Evolutionary conservation across 257 asterid genomes (phyloP), one percentile per base, ranked within the genome.

Genomic region (Nyctanthes arbortristis): DNA sequence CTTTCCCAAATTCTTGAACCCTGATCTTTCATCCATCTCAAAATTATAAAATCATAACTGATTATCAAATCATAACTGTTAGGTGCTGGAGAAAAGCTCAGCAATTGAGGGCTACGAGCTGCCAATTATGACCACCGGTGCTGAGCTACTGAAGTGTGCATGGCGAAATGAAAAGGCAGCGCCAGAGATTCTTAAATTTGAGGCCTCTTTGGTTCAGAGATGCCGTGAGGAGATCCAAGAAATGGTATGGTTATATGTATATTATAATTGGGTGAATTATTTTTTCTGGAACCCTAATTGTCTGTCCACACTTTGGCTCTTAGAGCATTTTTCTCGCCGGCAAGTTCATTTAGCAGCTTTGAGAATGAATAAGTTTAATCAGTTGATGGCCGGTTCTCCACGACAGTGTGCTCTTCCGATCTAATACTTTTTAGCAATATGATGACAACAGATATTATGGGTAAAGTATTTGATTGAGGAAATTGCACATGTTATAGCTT

Each of bases 121-220:
- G 28, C 56, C 88, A 75, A 65, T 85, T 72, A 76, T 85, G 62
- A 87, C 96, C 7, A 89, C 96, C 2, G 97, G 91, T 31, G 82
- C 91, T 2, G 94, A 88, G 84, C 89, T 89, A 58, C 67, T 93
- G 78, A 93, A 93, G 84, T 77, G 80, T 27, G 95, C 90, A 5
- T 91, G 97, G 97, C 82, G 91, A 76, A 93, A 89, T 69, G 97
- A 93, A 86, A 89, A 91, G 84, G 97, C 95, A 18, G 96, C 97
- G 33, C 97, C 96, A 18, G 91, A 93, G 83, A 87, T 91, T 74
- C 96, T 93, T 70, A 81, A 71, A 37, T 89, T 78, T 69, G 87
- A 88, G 67, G 63, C 82, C 27, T 79, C 79, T 76, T 80, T 93
- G 45, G 84, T 93, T 47, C 85, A 78, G 54, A 82, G 95, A 58